A percentile compares a stretch with the other conserved stretches of the same genome.
These are phyloP conservation scores for Erucastrum elatum DNA, from an alignment of 345 rosid species.

Conservation along the genomic window DNA sequence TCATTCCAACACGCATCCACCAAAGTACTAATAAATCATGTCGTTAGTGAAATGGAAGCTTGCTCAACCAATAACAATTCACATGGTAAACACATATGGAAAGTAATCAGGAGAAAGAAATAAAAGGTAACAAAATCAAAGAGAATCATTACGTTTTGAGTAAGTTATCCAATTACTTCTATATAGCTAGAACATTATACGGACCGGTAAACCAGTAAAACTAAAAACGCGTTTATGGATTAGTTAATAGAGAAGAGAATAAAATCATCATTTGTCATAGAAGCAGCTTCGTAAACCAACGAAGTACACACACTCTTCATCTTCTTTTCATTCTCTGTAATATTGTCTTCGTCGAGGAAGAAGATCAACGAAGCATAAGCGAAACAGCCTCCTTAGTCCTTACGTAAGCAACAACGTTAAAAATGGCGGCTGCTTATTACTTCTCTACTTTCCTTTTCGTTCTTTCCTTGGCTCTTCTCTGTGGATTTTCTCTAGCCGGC, in stretches of 20 bases:
- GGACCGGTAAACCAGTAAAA: constrained; percentile 11
- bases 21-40: background rate
- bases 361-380: background rate
- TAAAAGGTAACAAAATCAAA: background rate
- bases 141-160: constrained; percentile 12
- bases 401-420: background rate
- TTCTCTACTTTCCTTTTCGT: constrained; percentile 36
- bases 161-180: constrained; percentile 10
- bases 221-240: constrained; percentile 8
- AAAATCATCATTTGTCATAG: constrained; percentile 26
- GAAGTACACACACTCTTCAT: constrained; percentile 33
- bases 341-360: background rate
- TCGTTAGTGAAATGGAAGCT: background rate
- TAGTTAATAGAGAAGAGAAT: background rate
- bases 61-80: background rate
- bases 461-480: constrained; percentile 50
- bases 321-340: constrained; percentile 13
- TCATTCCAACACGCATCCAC: background rate
- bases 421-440: constrained; percentile 24
- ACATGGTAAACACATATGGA: constrained; percentile 10
- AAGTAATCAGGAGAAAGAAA: constrained; percentile 6
- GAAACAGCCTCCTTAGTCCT: background rate
- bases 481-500: constrained; percentile 50
- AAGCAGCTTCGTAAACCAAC: constrained; percentile 27
- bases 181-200: background rate